Conservation (phyloP, 768 basidiomycete genomes). For the Russula sp. region DNA sequence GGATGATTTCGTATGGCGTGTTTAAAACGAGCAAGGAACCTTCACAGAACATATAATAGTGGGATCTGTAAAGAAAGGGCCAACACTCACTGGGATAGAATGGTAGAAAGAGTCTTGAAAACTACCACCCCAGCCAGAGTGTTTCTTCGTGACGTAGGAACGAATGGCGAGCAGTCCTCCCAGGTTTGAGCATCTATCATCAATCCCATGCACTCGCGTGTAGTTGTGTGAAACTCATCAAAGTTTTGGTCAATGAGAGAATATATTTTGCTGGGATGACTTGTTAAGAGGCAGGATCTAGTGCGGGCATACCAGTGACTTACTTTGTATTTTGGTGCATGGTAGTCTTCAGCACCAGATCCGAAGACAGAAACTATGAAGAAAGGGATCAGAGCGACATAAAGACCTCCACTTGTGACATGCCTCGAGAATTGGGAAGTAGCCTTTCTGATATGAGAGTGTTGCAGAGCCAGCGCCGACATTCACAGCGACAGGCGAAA, state of each 20-base stretch:
- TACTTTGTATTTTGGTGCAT: slow-evolving; percentile 30
- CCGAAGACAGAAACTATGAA: slow-evolving; percentile 28
- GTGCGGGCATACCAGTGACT: neutral
- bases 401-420: neutral
- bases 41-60: slow-evolving; percentile 22
- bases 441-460: slow-evolving; percentile 30
- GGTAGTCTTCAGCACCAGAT: slow-evolving; percentile 27
- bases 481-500: slow-evolving; percentile 19
- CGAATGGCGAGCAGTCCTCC: slow-evolving; percentile 21
- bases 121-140: slow-evolving; percentile 25
- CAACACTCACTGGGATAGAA: slow-evolving; percentile 21
- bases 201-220: slow-evolving; percentile 22
- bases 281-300: neutral
- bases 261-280: slow-evolving; percentile 20
- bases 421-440: slow-evolving; percentile 29
- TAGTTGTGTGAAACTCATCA: slow-evolving; percentile 20
- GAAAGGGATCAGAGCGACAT: neutral
- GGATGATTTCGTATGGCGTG: slow-evolving; percentile 43
- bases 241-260: slow-evolving; percentile 27
- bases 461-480: slow-evolving; percentile 8
- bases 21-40: slow-evolving; percentile 53
- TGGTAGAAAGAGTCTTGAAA: slow-evolving; percentile 27
- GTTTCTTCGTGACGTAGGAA: slow-evolving; percentile 12
- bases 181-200: slow-evolving; percentile 26
- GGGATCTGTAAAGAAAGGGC: neutral